phyloP scores from a whole-genome alignment of 345 rosid genomes.

The Arabis alpina region DNA sequence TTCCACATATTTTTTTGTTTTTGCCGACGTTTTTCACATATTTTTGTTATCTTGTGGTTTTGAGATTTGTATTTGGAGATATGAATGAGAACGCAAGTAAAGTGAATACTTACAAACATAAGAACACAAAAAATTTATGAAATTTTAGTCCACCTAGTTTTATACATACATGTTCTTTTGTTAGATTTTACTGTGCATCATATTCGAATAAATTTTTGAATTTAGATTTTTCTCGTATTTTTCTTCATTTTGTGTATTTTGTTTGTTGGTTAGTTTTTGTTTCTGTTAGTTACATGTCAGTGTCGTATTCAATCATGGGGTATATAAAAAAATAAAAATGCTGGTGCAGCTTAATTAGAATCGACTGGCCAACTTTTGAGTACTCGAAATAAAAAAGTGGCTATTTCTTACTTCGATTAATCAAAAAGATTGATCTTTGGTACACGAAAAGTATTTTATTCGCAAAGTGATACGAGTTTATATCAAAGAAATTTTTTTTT shows the following conservation, averaged over 20 bases:
- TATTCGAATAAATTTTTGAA: not conserved
- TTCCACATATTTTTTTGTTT: not conserved
- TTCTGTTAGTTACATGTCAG: slow-evolving; percentile 2
- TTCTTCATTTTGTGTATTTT: not conserved
- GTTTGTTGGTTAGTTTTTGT: not conserved
- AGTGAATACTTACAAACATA: slow-evolving; percentile 30
- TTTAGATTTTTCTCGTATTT: not conserved
- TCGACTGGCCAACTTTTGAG: slow-evolving; percentile 17
- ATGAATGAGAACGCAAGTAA: slow-evolving; percentile 20
- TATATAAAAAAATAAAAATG: not conserved
- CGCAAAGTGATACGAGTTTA: not conserved
- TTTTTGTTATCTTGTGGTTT: not conserved
- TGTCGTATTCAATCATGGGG: slow-evolving; percentile 10
- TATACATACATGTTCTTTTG: not conserved
- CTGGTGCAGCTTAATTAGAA: slow-evolving; percentile 17
- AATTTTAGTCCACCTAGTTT: slow-evolving; percentile 26
- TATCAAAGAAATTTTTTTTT: not conserved
- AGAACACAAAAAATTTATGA: slow-evolving; percentile 16
- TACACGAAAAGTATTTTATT: not conserved
- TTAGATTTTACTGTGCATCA: not conserved
- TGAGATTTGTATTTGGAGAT: slow-evolving; percentile 5
- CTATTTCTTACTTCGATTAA: not conserved
- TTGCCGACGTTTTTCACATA: slow-evolving; percentile 1
- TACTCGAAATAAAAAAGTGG: slow-evolving; percentile 7
- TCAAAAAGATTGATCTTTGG: not conserved